Conservation (phyloP, 495 filamentous ascomycete species). For the Choiromyces venosus region DNA sequence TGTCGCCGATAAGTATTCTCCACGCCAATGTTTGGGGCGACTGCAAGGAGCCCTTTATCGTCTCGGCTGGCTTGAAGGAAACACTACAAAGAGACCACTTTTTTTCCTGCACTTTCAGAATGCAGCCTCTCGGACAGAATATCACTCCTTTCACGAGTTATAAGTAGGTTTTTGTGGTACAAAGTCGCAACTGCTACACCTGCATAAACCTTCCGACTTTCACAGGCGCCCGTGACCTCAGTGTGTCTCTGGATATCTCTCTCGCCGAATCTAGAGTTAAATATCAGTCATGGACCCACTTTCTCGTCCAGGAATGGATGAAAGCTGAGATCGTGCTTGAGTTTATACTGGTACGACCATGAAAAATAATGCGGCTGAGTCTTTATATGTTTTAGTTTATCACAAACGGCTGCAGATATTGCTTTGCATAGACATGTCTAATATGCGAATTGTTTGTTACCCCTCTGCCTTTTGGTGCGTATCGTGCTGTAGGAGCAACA, state of each 20-base stretch:
- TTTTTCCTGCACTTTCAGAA: background rate
- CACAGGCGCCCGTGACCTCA: background rate
- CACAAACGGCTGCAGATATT: background rate
- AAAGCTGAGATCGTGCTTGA: background rate
- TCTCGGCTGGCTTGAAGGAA: background rate
- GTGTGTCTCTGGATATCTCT: background rate
- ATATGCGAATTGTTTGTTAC: background rate
- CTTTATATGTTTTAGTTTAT: background rate
- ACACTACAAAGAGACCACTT: background rate
- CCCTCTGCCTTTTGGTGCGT: background rate
- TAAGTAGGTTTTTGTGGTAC: background rate
- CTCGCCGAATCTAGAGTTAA: background rate
- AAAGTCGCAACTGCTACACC: background rate
- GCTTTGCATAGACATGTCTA: background rate
- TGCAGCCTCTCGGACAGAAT: background rate
- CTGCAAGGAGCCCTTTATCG: background rate
- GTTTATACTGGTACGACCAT: background rate
- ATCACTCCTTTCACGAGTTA: background rate
- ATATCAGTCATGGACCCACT: background rate
- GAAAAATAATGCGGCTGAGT: background rate
- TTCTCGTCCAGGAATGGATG: background rate
- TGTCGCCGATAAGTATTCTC: background rate
- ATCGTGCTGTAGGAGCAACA: background rate
- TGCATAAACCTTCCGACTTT: background rate
- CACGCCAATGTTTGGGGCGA: background rate